Base-by-base conservation (phyloP, 805 yeast species). In the Saccharomycopsis oosterbeekiorum region DNA sequence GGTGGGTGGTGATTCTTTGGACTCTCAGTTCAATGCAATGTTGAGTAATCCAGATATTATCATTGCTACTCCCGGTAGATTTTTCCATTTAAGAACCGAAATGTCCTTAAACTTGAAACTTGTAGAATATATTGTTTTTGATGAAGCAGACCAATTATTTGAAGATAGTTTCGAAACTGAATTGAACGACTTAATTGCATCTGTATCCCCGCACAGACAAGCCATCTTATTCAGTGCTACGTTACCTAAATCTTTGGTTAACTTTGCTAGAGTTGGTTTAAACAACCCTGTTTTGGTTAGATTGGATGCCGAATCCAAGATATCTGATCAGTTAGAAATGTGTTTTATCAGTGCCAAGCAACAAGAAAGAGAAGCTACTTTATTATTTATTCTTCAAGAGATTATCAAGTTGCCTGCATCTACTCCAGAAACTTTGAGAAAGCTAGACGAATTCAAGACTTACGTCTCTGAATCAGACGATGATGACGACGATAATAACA, bases 1-100 rank as follows among this genome's bases (percentile, higher is more conserved):
- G 37, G 93, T 96, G 62, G 99, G 99, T 76, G 99, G 99, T 77
- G 99, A 94, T 70, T 89, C 97, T n/a, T 76, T 94, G 69, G 99
- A 94, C 70, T 97, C 93, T 60, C 99, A 94, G 75, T 94, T 94
- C 71, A 79, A 88, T 24, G 84, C 89, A 71, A 89, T 94, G 96
- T 85, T 92, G 88, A 74, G 85, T 60, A 90, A 91, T 69, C 99
- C 99, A 0, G 99, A 94, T 76, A 85, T 96, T 41, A 80, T 94
- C 47, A 86, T 94, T 62, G 98, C 98, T 21, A 94, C 99, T 0
- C 99, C 99, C 0, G 99, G 99, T 72, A 82, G 99, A 73, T 94
- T 94, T 69, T 74, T 93, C 74, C 99, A 94, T 80, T 80, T 94
- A 70, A 89, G 93, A 72, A 92, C 93, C 34, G 99, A 94, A 75